phyloP scores from a whole-genome alignment of 1,139 yeast genomes.

The Eremothecium sinecaudum region DNA sequence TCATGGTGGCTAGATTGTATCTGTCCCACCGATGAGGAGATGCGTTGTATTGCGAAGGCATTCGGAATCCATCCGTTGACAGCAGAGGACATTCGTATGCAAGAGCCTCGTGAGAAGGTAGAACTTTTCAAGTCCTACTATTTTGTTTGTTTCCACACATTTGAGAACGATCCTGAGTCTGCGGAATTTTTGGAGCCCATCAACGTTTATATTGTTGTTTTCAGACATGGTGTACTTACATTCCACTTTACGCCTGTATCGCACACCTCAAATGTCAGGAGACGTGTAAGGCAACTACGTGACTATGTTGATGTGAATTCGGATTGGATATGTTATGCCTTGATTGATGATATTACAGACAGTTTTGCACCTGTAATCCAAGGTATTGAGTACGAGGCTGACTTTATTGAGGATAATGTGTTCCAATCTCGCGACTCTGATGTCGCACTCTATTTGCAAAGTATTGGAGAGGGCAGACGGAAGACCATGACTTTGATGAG shows the following conservation, averaged over 20 bases:
- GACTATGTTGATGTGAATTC: slow-evolving; percentile 82
- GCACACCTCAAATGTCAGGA: slow-evolving; percentile 80
- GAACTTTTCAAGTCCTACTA: slow-evolving; percentile 85
- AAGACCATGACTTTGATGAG: slow-evolving; percentile 91
- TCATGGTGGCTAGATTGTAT: slow-evolving; percentile 73
- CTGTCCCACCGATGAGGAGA: slow-evolving; percentile 61
- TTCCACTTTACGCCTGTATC: slow-evolving; percentile 78
- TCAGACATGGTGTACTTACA: slow-evolving; percentile 71
- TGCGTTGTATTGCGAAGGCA: slow-evolving; percentile 61
- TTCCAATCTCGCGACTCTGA: slow-evolving; percentile 55
- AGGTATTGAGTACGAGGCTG: slow-evolving; percentile 82
- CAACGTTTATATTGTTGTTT: slow-evolving; percentile 79
- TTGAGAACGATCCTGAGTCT: slow-evolving; percentile 64
- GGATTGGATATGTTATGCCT: slow-evolving; percentile 90
- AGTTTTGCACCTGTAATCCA: slow-evolving; percentile 87
- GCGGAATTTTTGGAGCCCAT: slow-evolving; percentile 82
- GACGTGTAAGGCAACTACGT: slow-evolving; percentile 82
- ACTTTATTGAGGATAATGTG: slow-evolving; percentile 80
- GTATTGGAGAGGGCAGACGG: slow-evolving; percentile 82
- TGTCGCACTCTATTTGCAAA: slow-evolving; percentile 61
- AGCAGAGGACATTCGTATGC: slow-evolving; percentile 87
- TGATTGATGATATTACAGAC: slow-evolving; percentile 90
- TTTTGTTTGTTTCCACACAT: slow-evolving; percentile 76
- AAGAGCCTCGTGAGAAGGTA: slow-evolving; percentile 92
- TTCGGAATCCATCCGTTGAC: slow-evolving; percentile 94